These are phyloP conservation scores for Carex pumila DNA, from an alignment of 176 grass and related monocot genomes.

Conservation along the genomic window DNA sequence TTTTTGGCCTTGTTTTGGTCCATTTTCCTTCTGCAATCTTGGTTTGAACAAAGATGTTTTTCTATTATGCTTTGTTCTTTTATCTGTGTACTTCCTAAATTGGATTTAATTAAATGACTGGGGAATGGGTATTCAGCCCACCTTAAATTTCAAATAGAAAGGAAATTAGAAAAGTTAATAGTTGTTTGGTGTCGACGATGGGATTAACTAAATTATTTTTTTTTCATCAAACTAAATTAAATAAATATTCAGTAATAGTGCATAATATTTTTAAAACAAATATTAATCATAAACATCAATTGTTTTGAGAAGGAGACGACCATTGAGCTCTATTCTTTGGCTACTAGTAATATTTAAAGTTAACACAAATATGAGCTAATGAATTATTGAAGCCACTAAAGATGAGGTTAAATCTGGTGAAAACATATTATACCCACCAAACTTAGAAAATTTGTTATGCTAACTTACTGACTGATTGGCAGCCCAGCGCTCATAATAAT, in stretches of 20 bases:
- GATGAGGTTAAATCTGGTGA: neutral
- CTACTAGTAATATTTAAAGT: neutral
- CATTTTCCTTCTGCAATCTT: neutral
- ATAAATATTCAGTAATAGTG: neutral
- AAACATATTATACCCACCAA: neutral
- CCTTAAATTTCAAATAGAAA: neutral
- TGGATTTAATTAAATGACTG: neutral
- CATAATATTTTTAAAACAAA: neutral
- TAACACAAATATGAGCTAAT: neutral
- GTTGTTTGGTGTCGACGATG: neutral
- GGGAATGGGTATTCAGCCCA: neutral
- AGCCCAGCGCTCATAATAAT: conserved; percentile 99
- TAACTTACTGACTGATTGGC: conserved; percentile 96
- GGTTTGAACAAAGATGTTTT: neutral
- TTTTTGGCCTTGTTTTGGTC: neutral
- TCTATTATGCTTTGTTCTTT: neutral
- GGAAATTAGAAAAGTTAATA: neutral
- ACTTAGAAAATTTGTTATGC: neutral
- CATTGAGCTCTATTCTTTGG: conserved; percentile 2
- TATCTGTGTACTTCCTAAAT: neutral
- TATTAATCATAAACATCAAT: neutral
- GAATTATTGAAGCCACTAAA: neutral
- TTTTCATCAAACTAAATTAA: neutral
- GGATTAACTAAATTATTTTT: neutral
- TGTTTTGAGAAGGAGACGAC: neutral